Evolutionary conservation across 2,329 filamentous ascomycete species (phyloP), one percentile per base, ranked within the genome.

Genomic region (Raffaelea ambrosiae): DNA sequence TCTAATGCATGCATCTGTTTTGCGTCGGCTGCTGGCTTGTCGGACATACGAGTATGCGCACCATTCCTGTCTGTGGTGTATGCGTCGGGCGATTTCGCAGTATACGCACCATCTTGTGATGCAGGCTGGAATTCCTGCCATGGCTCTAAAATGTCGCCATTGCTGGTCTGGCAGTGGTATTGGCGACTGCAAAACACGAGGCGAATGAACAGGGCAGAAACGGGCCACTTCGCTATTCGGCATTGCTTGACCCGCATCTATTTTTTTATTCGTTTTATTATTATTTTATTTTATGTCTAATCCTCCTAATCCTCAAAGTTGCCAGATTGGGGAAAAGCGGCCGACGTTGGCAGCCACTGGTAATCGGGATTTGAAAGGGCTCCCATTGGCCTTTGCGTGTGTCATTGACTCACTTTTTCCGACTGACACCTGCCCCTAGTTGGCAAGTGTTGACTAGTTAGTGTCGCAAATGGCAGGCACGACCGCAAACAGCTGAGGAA

Each of bases 331-430:
- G 35, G 18, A 9, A 38, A 38, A n/a, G 13, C 14, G 35, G 35
- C 14, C 14, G 35, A 38, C 35, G 16, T 5, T 16, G 5, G 18
- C 13, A 38, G 18, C 13, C 13, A 38, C 18, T 38, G 44, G 47
- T 49, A 21, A 49, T 46, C 43, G 43, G 40, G 36, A 49, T 49
- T 46, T 49, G 44, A 40, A 36, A 18, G 19, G 23, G 21, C 29
- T 38, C 22, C 21, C 40, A 49, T 49, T 49, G 48, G 48, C 20
- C 18, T 39, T 14, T 16, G 4, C 16, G 7, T 42, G 13, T n/a
- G 13, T 38, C 18, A n/a, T 9, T 38, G 20, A 42, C 14, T 22
- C 22, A 26, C 22, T 26, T 26, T 33, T 44, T 20, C n/a, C 31
- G 26, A 29, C 26, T 29, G 26, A 29, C 26, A 29, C 7, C 26